A percentile compares a stretch with the other conserved stretches of the same genome.
phyloP scores from a whole-genome alignment of 2,329 filamentous ascomycete species.

The Fusarium nygamai region DNA sequence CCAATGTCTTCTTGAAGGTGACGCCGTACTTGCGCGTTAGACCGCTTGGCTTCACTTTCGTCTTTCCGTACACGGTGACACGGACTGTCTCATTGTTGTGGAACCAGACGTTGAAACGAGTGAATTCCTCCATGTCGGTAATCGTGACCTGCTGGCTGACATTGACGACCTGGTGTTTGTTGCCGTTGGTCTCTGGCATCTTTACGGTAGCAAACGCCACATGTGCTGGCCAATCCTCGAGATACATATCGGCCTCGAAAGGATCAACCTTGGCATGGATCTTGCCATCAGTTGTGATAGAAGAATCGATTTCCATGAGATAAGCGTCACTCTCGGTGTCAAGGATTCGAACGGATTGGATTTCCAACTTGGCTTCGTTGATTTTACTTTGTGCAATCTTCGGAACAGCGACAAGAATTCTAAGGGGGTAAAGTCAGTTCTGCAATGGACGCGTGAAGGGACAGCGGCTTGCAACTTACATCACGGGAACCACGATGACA shows the following conservation, averaged over 20 bases:
- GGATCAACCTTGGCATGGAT: conserved; percentile 62
- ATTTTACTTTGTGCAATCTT: conserved; percentile 67
- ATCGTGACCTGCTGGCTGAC: conserved; percentile 61
- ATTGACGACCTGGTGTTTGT: conserved; percentile 62
- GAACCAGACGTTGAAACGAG: conserved; percentile 65
- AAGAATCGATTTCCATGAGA: conserved; percentile 65
- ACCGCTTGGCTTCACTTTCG: conserved; percentile 60
- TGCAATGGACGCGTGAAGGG: background rate
- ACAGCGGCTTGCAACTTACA: conserved; percentile 59
- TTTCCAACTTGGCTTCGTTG: conserved; percentile 61
- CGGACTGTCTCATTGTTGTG: conserved; percentile 60
- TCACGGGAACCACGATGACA: conserved; percentile 65
- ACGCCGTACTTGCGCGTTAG: conserved; percentile 60
- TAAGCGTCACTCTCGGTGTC: conserved; percentile 57
- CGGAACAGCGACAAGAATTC: conserved; percentile 66
- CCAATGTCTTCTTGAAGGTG: conserved; percentile 66
- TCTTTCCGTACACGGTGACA: conserved; percentile 63
- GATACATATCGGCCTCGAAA: conserved; percentile 65
- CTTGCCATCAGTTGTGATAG: conserved; percentile 61
- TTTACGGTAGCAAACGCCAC: conserved; percentile 60
- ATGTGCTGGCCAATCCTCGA: conserved; percentile 59
- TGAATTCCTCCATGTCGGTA: conserved; percentile 59
- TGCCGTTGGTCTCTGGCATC: conserved; percentile 62
- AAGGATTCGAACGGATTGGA: conserved; percentile 62
- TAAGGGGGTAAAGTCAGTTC: conserved; percentile 42